Base-by-base conservation (phyloP, 1,284 basidiomycete genomes). In the Ustilago nuda region DNA sequence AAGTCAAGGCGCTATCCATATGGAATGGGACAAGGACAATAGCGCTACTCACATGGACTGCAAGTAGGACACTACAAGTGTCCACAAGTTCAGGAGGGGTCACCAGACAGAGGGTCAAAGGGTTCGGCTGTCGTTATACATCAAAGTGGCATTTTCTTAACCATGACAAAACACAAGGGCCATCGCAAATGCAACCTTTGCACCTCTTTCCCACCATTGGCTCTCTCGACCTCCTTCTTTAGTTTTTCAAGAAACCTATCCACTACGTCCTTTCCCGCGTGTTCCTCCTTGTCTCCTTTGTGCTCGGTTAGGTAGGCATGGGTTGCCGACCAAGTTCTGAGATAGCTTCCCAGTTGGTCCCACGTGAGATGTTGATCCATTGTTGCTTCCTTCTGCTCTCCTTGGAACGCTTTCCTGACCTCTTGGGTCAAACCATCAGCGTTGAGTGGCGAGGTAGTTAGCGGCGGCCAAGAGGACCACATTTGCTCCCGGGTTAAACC, bases 311-410 rank as follows among this genome's bases (percentile, higher is more conserved):
- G 89, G 85, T 90, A 94, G 2, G 90, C 91, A 72, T 93, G 90
- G 37, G 93, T 86, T 1, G 92, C 88, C 66, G 91, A 92, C 86
- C 89, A 91, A 0, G 93, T 93, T 48, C 90, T 88, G 11, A 94
- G 86, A 83, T 94, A 95, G 0, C 86, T 89, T 8, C 91, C 88
- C 0, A 94, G 84, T 63, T 90, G 89, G 5, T 88, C 84, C 91
- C 92, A 91, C 0, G 88, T 89, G 88, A 92, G 90, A 11, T 85
- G 87, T 72, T 90, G 90, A 36, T 86, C 88, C 87, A 93, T 87
- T 1, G 70, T 73, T 15, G 54, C 13, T 1, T 37, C 50, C 0
- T 2, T 6, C 9, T 72, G 64, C 0, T 61, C 37, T 8, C 65
- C 63, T 9, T 36, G 33, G 23, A 66, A 73, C 13, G 58, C 55